Evolutionary conservation across 768 basidiomycete species (phyloP).

Genomic region (Suillus alpinus): DNA sequence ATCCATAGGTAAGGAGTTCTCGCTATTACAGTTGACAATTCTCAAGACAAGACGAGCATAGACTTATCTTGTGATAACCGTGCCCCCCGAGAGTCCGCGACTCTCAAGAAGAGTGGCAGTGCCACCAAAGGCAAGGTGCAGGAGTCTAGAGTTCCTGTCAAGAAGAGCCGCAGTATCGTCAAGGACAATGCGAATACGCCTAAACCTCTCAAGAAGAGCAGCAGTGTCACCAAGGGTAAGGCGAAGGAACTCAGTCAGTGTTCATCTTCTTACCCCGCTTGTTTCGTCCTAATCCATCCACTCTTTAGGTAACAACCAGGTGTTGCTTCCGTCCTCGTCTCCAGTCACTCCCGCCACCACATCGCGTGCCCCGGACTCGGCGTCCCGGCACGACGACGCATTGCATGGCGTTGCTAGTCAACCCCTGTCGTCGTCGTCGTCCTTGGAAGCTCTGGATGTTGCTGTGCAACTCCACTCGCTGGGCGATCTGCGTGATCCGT

Average conservation of each 20-base stretch:
- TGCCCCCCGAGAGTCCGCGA: neutral
- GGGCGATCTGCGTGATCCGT: neutral
- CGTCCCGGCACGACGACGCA: neutral
- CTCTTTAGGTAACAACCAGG: neutral
- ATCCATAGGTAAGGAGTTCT: neutral
- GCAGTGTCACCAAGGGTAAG: neutral
- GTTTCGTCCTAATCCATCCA: neutral
- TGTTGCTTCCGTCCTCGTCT: neutral
- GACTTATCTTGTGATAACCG: neutral
- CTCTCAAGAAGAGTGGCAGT: neutral
- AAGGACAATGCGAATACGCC: neutral
- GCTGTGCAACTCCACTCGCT: neutral
- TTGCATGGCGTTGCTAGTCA: neutral
- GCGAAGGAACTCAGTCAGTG: neutral
- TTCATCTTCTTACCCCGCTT: neutral
- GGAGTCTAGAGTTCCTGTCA: neutral
- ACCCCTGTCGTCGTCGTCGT: neutral
- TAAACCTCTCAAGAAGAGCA: neutral
- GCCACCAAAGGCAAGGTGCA: neutral
- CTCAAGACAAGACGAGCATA: neutral
- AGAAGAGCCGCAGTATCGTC: neutral
- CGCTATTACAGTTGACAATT: neutral
- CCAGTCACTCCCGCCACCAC: neutral
- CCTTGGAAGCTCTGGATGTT: neutral
- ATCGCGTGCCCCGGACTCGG: neutral